Evolutionary conservation across 2,329 filamentous ascomycete genomes (phyloP).

Genomic region (Septoria petroselini): DNA sequence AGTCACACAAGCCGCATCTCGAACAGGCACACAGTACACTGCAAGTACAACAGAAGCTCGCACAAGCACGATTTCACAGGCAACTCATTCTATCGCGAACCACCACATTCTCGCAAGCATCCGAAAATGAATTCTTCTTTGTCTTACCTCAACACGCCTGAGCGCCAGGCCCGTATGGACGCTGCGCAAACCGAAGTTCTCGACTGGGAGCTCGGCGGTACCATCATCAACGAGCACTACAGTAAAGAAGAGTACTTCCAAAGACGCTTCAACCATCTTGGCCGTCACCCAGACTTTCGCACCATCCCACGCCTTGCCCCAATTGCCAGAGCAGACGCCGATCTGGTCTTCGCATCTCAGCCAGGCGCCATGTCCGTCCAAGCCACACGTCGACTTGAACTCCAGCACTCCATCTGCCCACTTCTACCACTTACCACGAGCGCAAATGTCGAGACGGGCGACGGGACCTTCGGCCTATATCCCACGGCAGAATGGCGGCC

Average conservation of each 20-base stretch:
- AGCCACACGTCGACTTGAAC: conserved; percentile 29
- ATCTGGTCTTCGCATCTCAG: conserved; percentile 25
- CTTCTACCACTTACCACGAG: conserved; percentile 32
- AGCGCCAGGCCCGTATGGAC: conserved; percentile 1
- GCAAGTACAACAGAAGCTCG: no score
- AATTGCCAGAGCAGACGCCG: conserved; percentile 21
- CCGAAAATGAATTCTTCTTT: conserved; percentile 6
- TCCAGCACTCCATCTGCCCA: conserved; percentile 21
- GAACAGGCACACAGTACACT: no score
- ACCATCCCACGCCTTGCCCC: conserved; percentile 13
- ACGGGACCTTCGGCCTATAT: conserved; percentile 30
- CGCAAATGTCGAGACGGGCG: conserved; percentile 30
- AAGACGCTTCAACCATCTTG: conserved; percentile 29
- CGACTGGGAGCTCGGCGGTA: conserved; percentile 23
- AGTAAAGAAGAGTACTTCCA: conserved; percentile 27
- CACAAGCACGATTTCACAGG: neutral
- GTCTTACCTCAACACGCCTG: neutral
- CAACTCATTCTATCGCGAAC: neutral
- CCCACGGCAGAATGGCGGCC: conserved; percentile 14
- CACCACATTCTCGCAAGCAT: neutral
- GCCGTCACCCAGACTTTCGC: conserved; percentile 24
- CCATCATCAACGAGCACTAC: conserved; percentile 31
- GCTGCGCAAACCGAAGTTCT: conserved; percentile 12
- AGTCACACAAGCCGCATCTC: no score
- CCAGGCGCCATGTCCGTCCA: conserved; percentile 26